Evolutionary conservation across 805 yeast species (phyloP), one percentile per base, ranked within the genome.

Genomic region (Cyberlindnera xishuangbannaensis): DNA sequence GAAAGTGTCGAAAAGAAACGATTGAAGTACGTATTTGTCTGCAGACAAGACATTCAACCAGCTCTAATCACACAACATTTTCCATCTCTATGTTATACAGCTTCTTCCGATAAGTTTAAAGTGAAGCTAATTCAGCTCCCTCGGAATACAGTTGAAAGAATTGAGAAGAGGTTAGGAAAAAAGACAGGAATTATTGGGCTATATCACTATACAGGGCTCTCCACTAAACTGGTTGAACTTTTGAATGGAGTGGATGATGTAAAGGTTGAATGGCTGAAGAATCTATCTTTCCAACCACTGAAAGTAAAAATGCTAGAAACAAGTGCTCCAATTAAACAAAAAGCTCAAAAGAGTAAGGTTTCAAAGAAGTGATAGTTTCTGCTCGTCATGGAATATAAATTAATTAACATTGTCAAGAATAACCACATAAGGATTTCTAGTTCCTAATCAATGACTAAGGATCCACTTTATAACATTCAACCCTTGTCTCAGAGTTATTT

Each of bases 121-220:
- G 76, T 76, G 4, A 78, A 74, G 39, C 56, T 81, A 27, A 64
- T 81, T 2, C 81, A 76, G 40, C 58, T 82, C 17, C 87, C 87
- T 2, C 64, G 61, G 35, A 72, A 63, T 0, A 25, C 51, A 2
- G 18, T 39, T 18, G 27, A 34, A 3, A 41, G 44, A 33, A 39
- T 72, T 2, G 60, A 69, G 25, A 37, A 44, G 17, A 49, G 44
- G 4, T 39, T 64, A 15, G 55, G 58, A 7, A 47, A 41, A 7
- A 56, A 55, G 8, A 21, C 66, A 3, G 70, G 69, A 1, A 37
- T 71, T 1, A 34, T 58, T 2, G 60, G 52, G 1, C 11, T 47
- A 3, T 49, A 41, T 14, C 33, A 39, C 1, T 62, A 48, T 13
- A 41, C 28, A 4, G 16, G 30, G 4, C 29, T 48, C 10, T 26